Conservation (phyloP, 352 stramenopile genomes). For the Phytophthora pluvialis region DNA sequence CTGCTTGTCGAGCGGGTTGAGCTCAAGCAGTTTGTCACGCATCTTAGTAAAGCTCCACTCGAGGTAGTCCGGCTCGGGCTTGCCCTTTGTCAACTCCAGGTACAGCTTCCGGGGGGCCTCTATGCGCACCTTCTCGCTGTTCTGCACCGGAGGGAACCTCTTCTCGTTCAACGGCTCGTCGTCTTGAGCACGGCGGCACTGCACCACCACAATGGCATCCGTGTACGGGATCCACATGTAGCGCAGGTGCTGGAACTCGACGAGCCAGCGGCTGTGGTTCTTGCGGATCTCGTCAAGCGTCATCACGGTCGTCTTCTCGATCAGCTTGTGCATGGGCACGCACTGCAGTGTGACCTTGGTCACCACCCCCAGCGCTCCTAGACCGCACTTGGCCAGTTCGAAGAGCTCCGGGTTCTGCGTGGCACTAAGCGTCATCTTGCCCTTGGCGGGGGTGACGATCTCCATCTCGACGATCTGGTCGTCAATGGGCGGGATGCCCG, state of each 20-base stretch:
- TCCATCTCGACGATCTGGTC: constrained; percentile 97
- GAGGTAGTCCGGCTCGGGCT: constrained; percentile 66
- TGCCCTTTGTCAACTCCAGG: constrained; percentile 63
- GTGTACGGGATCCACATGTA: constrained; percentile 99
- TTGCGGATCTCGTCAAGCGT: constrained; percentile 87
- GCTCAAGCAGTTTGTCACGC: constrained; percentile 80
- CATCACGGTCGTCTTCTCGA: constrained; percentile 94
- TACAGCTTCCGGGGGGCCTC: constrained; percentile 84
- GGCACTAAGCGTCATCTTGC: constrained; percentile 89
- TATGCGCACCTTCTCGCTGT: constrained; percentile 74
- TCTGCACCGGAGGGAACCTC: constrained; percentile 48
- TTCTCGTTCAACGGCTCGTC: constrained; percentile 49
- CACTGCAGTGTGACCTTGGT: constrained; percentile 97
- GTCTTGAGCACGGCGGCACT: constrained; percentile 71
- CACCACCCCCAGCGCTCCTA: constrained; percentile 96
- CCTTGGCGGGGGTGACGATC: constrained; percentile 94
- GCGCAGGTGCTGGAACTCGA: constrained; percentile 87
- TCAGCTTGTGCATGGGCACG: constrained; percentile 92
- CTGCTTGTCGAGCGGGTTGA: constrained; percentile 90
- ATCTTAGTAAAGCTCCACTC: constrained; percentile 87
- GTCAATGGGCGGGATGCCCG: constrained; percentile 95
- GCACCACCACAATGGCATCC: constrained; percentile 95
- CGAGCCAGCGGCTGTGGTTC: constrained; percentile 78
- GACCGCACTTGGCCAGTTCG: constrained; percentile 92
- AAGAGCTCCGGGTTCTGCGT: constrained; percentile 89